phyloP scores from a whole-genome alignment of 2,329 filamentous ascomycete genomes.

The Coniochaeta sp. region DNA sequence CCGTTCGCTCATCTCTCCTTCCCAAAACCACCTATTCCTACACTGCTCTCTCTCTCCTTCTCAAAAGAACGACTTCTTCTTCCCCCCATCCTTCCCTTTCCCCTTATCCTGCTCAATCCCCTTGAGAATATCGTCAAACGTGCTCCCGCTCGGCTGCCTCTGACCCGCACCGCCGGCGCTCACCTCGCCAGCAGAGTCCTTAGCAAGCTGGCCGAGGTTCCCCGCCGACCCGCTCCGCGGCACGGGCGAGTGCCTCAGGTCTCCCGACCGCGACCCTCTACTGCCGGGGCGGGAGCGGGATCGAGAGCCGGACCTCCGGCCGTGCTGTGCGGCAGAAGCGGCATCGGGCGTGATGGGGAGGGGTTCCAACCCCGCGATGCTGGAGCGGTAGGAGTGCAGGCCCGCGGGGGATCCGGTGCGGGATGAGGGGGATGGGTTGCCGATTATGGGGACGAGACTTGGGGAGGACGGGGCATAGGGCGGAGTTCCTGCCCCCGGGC shows the following conservation, averaged over 20 bases:
- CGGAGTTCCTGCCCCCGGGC: not conserved
- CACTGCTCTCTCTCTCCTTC: not conserved
- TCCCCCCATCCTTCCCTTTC: conserved; percentile 18
- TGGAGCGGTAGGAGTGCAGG: conserved; percentile 21
- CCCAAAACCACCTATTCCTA: too few species aligned
- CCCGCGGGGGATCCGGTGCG: conserved; percentile 14
- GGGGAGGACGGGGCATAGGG: conserved; percentile 8
- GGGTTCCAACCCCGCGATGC: conserved; percentile 27
- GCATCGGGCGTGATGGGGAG: conserved; percentile 16
- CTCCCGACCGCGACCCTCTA: conserved; percentile 7
- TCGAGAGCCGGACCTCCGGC: not conserved
- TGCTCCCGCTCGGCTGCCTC: conserved; percentile 19
- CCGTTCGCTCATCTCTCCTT: too few species aligned
- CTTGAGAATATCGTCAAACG: conserved; percentile 30
- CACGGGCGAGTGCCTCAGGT: not conserved
- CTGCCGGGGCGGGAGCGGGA: conserved; percentile 3
- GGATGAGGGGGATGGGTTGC: conserved; percentile 7
- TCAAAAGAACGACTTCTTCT: conserved; percentile 19
- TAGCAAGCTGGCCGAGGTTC: conserved; percentile 12
- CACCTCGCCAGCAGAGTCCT: conserved; percentile 4
- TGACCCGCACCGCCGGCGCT: too few species aligned
- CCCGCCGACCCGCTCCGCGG: conserved; percentile 14
- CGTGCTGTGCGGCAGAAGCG: not conserved
- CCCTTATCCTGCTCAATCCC: conserved; percentile 22
- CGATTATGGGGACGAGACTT: not conserved